Percentiles rank a stretch among this genome's conserved stretches.
Evolutionary conservation across 805 yeast genomes (phyloP).

Genomic region (Monosporozyma solicola): DNA sequence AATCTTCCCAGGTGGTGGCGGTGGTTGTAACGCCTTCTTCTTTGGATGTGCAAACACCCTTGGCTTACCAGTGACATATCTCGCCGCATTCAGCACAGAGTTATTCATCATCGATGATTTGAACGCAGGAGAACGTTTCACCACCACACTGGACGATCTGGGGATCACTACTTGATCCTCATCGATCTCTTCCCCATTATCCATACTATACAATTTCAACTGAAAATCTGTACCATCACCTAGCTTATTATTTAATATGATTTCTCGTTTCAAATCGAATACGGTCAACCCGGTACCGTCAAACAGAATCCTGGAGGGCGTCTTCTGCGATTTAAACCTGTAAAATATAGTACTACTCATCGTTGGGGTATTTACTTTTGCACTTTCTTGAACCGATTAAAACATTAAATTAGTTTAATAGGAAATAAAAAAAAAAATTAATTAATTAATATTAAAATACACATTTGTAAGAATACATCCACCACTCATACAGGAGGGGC

Average conservation of each 20-base stretch:
- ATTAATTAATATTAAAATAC: too few relatives aligned
- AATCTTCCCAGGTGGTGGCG: constrained; percentile 6
- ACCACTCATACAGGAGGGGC: too few relatives aligned
- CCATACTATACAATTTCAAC: constrained; percentile 60
- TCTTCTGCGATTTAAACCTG: constrained; percentile 74
- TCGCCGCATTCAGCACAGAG: constrained; percentile 49
- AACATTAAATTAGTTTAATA: too few relatives aligned
- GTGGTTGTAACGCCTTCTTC: constrained; percentile 15
- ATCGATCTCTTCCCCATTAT: constrained; percentile 62
- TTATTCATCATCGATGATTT: constrained; percentile 28
- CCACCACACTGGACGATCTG: constrained; percentile 76
- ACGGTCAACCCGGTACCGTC: constrained; percentile 97
- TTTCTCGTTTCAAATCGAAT: constrained; percentile 88
- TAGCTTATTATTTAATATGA: constrained; percentile 68
- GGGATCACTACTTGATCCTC: constrained; percentile 91
- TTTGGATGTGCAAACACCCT: constrained; percentile 33
- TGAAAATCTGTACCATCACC: constrained; percentile 83
- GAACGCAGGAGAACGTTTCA: constrained; percentile 64
- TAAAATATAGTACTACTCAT: constrained; percentile 90
- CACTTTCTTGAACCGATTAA: too few relatives aligned
- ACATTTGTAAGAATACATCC: too few relatives aligned
- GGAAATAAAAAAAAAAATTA: too few relatives aligned
- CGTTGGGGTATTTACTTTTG: background rate
- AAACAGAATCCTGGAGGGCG: constrained; percentile 67
- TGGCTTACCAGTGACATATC: constrained; percentile 70